A percentile compares a stretch with the other conserved stretches of the same genome.
These are phyloP conservation scores for Oleoguttula mirabilis DNA, from an alignment of 495 filamentous ascomycete species.

Conservation along the genomic window DNA sequence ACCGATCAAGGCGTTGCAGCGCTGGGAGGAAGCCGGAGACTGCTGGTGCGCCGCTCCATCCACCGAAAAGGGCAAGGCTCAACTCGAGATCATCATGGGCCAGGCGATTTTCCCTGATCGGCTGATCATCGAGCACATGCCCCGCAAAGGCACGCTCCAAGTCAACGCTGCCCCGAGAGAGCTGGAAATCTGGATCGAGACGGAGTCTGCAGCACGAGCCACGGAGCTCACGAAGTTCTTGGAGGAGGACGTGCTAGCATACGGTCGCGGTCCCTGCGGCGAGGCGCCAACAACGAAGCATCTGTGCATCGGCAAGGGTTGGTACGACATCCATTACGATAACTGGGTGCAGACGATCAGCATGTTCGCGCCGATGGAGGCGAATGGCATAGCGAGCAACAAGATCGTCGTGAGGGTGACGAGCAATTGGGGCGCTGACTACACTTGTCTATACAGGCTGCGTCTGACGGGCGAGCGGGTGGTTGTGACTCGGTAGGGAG, in stretches of 20 bases:
- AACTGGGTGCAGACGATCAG: constrained; percentile 40
- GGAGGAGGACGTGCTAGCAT: constrained; percentile 9
- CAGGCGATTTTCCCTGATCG: constrained; percentile 40
- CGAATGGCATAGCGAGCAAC: constrained; percentile 28
- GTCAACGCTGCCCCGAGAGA: constrained; percentile 44
- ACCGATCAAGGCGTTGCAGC: constrained; percentile 36
- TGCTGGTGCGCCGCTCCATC: constrained; percentile 49
- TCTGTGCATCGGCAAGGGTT: constrained; percentile 42
- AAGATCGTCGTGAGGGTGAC: constrained; percentile 39
- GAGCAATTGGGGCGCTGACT: constrained; percentile 42
- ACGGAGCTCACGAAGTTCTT: constrained; percentile 7
- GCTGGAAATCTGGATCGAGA: constrained; percentile 47
- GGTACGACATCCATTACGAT: constrained; percentile 35
- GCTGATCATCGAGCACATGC: constrained; percentile 53
- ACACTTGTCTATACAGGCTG: constrained; percentile 52
- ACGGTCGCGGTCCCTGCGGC: constrained; percentile 1
- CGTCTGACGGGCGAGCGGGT: constrained; percentile 40
- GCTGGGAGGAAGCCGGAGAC: constrained; percentile 51
- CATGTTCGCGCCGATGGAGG: constrained; percentile 33
- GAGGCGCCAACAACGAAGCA: constrained; percentile 24
- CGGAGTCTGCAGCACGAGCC: constrained; percentile 15
- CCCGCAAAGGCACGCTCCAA: constrained; percentile 39
- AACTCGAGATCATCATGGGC: constrained; percentile 38
- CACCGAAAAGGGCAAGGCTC: constrained; percentile 22
- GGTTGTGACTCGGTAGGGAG: too few species aligned